These are phyloP conservation scores for Pilasporangium apinafurcum DNA, from an alignment of 352 stramenopile genomes.

Conservation along the genomic window DNA sequence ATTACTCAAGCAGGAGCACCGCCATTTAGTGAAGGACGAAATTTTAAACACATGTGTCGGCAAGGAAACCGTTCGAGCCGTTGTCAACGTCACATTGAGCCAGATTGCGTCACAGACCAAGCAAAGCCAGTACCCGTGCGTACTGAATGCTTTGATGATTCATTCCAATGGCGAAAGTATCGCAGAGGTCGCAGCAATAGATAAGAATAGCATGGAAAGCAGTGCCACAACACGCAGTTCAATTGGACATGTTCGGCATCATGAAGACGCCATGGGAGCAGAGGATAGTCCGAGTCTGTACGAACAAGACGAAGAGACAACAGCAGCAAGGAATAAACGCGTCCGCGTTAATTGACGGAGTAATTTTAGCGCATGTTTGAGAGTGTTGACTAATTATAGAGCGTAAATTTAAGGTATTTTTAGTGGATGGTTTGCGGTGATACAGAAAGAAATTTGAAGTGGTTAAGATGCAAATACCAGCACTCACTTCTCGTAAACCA, in stretches of 20 bases:
- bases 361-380: not conserved
- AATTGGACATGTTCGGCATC: constrained; percentile 1
- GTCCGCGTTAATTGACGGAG: constrained; percentile 8
- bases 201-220: constrained; percentile 21
- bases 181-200: constrained; percentile 24
- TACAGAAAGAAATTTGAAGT: too few relatives aligned
- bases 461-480: too few relatives aligned
- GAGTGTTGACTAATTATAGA: constrained; percentile 1
- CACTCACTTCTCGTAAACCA: too few relatives aligned
- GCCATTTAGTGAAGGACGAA: constrained; percentile 37
- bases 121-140: constrained; percentile 67
- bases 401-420: not conserved
- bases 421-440: too few relatives aligned
- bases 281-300: not conserved
- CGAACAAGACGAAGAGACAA: constrained; percentile 2
- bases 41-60: constrained; percentile 52
- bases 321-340: constrained; percentile 7
- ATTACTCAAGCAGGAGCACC: constrained; percentile 59
- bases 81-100: constrained; percentile 78
- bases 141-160: constrained; percentile 80
- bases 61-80: constrained; percentile 52
- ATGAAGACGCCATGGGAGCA: not conserved
- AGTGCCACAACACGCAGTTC: not conserved
- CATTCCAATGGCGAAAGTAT: constrained; percentile 68
- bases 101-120: constrained; percentile 47